Evolutionary conservation across 2,329 filamentous ascomycete species (phyloP), one percentile per base, ranked within the genome.

Genomic region (Domatiomyces globalis): DNA sequence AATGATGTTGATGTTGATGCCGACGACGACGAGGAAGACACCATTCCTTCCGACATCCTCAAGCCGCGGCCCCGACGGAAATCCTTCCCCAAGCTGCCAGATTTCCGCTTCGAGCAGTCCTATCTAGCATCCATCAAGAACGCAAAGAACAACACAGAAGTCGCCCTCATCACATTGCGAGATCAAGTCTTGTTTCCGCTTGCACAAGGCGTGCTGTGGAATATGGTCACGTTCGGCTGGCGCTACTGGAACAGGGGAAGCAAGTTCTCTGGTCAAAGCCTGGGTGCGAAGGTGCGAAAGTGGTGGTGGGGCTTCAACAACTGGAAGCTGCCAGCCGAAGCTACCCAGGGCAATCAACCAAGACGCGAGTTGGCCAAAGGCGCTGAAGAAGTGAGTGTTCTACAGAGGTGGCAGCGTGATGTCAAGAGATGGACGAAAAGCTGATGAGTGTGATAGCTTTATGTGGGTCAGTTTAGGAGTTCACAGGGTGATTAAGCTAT

Each of bases 301-400:
- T 96, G 90, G 92, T 98, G 92, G 90, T 95, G 87, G 72, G 79
- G 78, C 19, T 85, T 94, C 17, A 96, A 96, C 64, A 87, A 94
- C 63, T 96, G 92, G 92, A 74, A 76, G 47, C 68, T 90, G 52
- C 83, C 84, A 10, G 57, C 62, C 4, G 63, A 69, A 51, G 47
- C 43, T 15, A 51, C 51, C 19, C 43, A 61, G 19, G 9, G 47
- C 44, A 46, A 51, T 49, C 33, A 10, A 39, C 33, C 33, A 39
- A 15, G 8, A 4, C 25, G 20, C 43, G 58, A 58, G 52, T 55
- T 63, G 51, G 54, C 57, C n/a, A 63, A 64, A 51, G 51, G 70
- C 45, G 66, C 67, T 43, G 33, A 61, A 61, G 45, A 64, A 69
- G 49, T 15, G 2, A 15, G 33, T 39, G 8, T 39, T 10, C 12